Base-by-base conservation (phyloP, 495 filamentous ascomycete genomes). In the Penicillium ochrochloron region DNA sequence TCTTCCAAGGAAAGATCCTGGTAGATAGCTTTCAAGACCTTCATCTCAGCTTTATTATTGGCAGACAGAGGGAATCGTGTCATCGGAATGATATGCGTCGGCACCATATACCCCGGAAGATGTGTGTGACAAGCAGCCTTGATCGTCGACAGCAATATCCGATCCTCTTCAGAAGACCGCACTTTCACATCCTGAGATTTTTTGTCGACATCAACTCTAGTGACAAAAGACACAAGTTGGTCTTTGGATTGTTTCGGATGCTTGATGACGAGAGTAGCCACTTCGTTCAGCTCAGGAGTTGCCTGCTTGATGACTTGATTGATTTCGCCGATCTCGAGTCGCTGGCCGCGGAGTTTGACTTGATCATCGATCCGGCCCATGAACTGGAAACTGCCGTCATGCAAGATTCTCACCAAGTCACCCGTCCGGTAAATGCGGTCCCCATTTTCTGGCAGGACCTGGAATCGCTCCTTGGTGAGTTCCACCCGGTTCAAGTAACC, bases 401-500 rank as follows among this genome's bases (percentile, higher is more conserved):
- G 65, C 66, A 83, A 73, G 57, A 83, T 67, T 8, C 81, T 75
- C n/a, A 80, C 81, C 12, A 78, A 72, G 55, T 83, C 81, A n/a
- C 81, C 81, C 35, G 81, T 83, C 19, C 81, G 71, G 46, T 83
- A 83, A 65, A 83, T 79, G 50, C 72, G 81, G 55, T 76, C 72
- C 17, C 71, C 73, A 29, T 48, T 62, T 37, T 71, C 68, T 46
- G 77, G 78, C 5, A 76, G 67, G 7, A 66, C 68, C 23, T 77
- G 70, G 60, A 82, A 83, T 17, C 80, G 76, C 48, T 72, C 71
- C 37, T 65, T 63, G 9, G 75, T 78, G 23, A 80, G 77, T 34
- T 92, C 86, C 3, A 86, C 82, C 5, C 92, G 83, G 46, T 94
- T 94, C 42, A 95, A 80, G 67, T 97, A 97, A 0, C 93, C 94